phyloP scores from a whole-genome alignment of 257 asterid genomes.

The Jasminum sambac region DNA sequence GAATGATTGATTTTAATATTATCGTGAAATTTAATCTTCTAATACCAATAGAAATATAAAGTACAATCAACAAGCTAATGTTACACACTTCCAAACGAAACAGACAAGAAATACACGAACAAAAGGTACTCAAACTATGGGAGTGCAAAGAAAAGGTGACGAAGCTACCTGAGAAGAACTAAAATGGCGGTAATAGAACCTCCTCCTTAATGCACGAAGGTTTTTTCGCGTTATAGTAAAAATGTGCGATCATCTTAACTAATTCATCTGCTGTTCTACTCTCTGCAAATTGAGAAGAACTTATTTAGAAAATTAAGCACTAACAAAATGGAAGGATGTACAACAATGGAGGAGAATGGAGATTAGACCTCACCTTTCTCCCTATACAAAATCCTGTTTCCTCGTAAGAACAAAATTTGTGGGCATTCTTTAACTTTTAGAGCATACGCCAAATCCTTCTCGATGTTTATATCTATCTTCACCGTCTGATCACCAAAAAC shows the following conservation, averaged over 20 bases:
- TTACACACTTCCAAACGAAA: not conserved
- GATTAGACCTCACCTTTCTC: slow-evolving; percentile 58
- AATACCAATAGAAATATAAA: no score
- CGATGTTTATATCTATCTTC: slow-evolving; percentile 86
- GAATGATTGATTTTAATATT: no score
- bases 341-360: not conserved
- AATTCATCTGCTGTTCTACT: slow-evolving; percentile 67
- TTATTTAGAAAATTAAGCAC: slow-evolving; percentile 15
- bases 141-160: slow-evolving; percentile 8
- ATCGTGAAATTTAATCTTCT: no score
- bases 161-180: slow-evolving; percentile 30
- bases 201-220: slow-evolving; percentile 60
- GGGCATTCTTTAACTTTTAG: slow-evolving; percentile 92
- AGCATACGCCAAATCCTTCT: slow-evolving; percentile 89
- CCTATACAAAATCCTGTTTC: slow-evolving; percentile 71
- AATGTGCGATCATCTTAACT: slow-evolving; percentile 90
- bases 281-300: slow-evolving; percentile 46
- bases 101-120: not conserved
- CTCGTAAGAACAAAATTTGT: slow-evolving; percentile 77
- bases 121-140: not conserved
- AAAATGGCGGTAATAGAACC: slow-evolving; percentile 33
- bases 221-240: slow-evolving; percentile 76
- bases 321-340: not conserved
- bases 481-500: slow-evolving; percentile 55
- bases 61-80: no score